Percentiles rank a stretch among this genome's conserved stretches.
Conservation (phyloP, 768 basidiomycete species). For the Leccinellum albellum region DNA sequence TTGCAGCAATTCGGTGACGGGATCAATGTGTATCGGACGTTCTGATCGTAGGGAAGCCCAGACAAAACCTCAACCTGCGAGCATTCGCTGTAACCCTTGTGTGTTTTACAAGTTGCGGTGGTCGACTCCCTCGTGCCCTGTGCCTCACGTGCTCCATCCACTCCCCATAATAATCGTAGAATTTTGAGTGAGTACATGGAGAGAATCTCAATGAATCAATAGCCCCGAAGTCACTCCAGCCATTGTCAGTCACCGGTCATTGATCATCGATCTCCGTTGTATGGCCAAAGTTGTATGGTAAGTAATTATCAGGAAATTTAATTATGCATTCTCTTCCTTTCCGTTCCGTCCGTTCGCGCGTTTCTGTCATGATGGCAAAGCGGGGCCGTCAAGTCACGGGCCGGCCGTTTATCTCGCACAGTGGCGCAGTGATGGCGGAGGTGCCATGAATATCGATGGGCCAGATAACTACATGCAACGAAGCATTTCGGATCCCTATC, state of each 20-base stretch:
- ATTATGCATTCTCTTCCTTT: background rate
- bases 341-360: background rate
- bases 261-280: too few species aligned
- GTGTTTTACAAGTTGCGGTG: background rate
- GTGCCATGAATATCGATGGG: background rate
- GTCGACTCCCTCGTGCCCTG: background rate
- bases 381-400: background rate
- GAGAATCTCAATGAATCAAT: background rate
- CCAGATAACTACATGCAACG: background rate
- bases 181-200: too few species aligned
- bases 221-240: background rate
- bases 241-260: background rate
- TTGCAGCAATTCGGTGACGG: background rate
- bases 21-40: background rate
- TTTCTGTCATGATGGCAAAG: background rate
- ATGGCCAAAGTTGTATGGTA: too few species aligned
- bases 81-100: background rate
- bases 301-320: background rate
- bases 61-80: background rate
- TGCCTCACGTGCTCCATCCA: background rate
- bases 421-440: background rate
- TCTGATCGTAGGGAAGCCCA: background rate
- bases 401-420: background rate
- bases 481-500: background rate
- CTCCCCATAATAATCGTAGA: background rate